These are phyloP conservation scores for Ophiobolus disseminans DNA, from an alignment of 2,329 filamentous ascomycete genomes.

Conservation along the genomic window DNA sequence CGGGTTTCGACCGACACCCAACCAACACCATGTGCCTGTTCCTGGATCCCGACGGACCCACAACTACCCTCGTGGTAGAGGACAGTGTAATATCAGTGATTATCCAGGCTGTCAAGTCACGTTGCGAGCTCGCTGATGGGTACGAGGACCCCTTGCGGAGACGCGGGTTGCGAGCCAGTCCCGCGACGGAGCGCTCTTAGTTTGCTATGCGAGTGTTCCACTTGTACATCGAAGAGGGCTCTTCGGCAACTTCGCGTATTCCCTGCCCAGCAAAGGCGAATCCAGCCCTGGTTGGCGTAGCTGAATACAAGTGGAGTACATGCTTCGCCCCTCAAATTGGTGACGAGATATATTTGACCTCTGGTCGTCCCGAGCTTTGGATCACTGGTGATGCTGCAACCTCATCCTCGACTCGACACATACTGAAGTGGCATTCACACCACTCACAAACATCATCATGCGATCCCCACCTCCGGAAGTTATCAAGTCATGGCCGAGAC, in stretches of 20 bases:
- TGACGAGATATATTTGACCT: slow-evolving; percentile 34
- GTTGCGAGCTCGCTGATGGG: slow-evolving; percentile 23
- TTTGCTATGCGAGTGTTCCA: slow-evolving; percentile 34
- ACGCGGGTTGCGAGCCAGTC: slow-evolving; percentile 38
- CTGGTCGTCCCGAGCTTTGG: slow-evolving; percentile 37
- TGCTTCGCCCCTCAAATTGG: slow-evolving; percentile 14
- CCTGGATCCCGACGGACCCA: slow-evolving; percentile 30
- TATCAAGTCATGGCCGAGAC: slow-evolving; percentile 49
- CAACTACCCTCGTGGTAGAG: slow-evolving; percentile 24
- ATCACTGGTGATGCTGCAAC: slow-evolving; percentile 35
- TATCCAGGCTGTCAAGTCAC: slow-evolving; percentile 37
- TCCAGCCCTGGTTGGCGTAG: slow-evolving; percentile 30
- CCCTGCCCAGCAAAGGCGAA: slow-evolving; percentile 35
- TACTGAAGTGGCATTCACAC: slow-evolving; percentile 29
- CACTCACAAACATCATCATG: slow-evolving; percentile 29
- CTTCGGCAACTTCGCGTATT: slow-evolving; percentile 23
- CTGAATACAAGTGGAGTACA: slow-evolving; percentile 30
- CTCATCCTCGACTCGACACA: slow-evolving; percentile 24
- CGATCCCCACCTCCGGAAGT: slow-evolving; percentile 45
- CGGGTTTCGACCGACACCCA: slow-evolving; percentile 30
- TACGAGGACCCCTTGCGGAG: slow-evolving; percentile 33
- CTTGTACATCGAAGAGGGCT: slow-evolving; percentile 26
- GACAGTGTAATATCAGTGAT: slow-evolving; percentile 18
- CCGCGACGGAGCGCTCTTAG: slow-evolving; percentile 29
- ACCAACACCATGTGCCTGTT: slow-evolving; percentile 31